Base-by-base conservation (phyloP, 83 land plant genomes). In the Diphasiastrum complanatum region DNA sequence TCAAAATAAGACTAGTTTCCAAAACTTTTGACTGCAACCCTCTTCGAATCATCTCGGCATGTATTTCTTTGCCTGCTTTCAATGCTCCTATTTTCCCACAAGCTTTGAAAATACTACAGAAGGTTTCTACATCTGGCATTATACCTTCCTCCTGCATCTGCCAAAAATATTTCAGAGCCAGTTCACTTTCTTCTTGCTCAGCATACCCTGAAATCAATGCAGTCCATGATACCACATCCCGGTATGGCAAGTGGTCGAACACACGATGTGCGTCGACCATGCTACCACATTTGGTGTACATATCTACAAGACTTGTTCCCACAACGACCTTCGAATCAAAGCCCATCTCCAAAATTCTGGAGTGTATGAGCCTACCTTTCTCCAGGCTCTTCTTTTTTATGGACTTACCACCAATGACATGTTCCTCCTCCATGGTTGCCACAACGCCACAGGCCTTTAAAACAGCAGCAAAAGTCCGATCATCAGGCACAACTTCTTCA, bases 81-180 rank as follows among this genome's bases (percentile, higher is more conserved):
- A n/a, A n/a, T n/a, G n/a, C n/a, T n/a, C n/a, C n/a, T n/a, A n/a
- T n/a, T n/a, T n/a, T n/a, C n/a, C n/a, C n/a, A n/a, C n/a, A 25
- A 54, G 58, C 19, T 19, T 47, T 20, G 49, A 20, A 47, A 1
- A 18, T 11, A 1, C 53, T 16, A 10, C 24, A 18, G 19, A 59
- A 33, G 33, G 61, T 33, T 14, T 8, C 36, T 36, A 43, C 16
- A 59, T 34, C 61, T 12, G 61, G 61, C 14, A 11, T 12, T 33
- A 59, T 1, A 5, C 61, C 51, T 4, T 36, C 45, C 61, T 36
- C 46, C 26, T 28, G 53, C 53, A 59, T 59, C 16, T 34, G 16
- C 30, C 24, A 5, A 0, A 59, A 36, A 0, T 1, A n/a, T 0
- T 33, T 36, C 5, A 59, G n/a, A n/a, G n/a, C n/a, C n/a, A n/a